Conservation (phyloP, 2,329 filamentous ascomycete species). For the Arthrobotrys musiformis region DNA sequence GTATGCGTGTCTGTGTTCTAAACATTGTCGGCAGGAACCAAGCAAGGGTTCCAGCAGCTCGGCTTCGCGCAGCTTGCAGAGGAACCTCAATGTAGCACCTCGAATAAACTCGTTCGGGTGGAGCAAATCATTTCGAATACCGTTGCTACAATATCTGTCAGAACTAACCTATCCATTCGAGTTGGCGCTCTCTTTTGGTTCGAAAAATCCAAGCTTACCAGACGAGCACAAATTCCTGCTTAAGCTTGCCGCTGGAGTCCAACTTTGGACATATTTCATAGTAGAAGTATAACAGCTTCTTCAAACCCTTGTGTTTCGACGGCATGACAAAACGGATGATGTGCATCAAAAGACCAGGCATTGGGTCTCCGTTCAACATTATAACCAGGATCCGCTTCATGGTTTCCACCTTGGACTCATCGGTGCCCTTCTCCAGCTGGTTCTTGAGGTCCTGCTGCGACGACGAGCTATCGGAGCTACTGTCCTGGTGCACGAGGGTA, state of each 20-base stretch:
- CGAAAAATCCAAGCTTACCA: slow-evolving; percentile 72
- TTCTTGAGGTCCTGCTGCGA: slow-evolving; percentile 85
- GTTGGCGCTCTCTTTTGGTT: neutral
- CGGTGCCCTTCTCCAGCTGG: slow-evolving; percentile 91
- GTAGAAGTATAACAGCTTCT: slow-evolving; percentile 99
- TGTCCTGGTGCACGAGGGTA: slow-evolving; percentile 97
- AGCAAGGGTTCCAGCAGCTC: slow-evolving; percentile 96
- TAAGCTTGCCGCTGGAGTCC: slow-evolving; percentile 89
- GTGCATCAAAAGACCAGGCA: slow-evolving; percentile 97
- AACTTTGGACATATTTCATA: slow-evolving; percentile 99
- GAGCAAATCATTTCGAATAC: slow-evolving; percentile 95
- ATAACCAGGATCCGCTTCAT: slow-evolving; percentile 96
- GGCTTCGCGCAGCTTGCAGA: slow-evolving; percentile 93
- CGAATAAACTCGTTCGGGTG: slow-evolving; percentile 98
- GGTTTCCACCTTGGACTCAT: slow-evolving; percentile 91
- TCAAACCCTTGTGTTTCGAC: slow-evolving; percentile 92
- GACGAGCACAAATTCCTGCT: slow-evolving; percentile 99
- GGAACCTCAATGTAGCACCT: slow-evolving; percentile 96
- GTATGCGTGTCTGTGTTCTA: slow-evolving; percentile 96
- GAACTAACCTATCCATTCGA: neutral
- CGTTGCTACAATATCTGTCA: slow-evolving; percentile 74
- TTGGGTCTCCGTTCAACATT: slow-evolving; percentile 97
- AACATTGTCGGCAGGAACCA: slow-evolving; percentile 87
- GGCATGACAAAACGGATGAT: slow-evolving; percentile 99
- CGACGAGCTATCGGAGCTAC: slow-evolving; percentile 88